Evolutionary conservation across 2,329 filamentous ascomycete genomes (phyloP).

Genomic region (Aspergillus fijiensis): DNA sequence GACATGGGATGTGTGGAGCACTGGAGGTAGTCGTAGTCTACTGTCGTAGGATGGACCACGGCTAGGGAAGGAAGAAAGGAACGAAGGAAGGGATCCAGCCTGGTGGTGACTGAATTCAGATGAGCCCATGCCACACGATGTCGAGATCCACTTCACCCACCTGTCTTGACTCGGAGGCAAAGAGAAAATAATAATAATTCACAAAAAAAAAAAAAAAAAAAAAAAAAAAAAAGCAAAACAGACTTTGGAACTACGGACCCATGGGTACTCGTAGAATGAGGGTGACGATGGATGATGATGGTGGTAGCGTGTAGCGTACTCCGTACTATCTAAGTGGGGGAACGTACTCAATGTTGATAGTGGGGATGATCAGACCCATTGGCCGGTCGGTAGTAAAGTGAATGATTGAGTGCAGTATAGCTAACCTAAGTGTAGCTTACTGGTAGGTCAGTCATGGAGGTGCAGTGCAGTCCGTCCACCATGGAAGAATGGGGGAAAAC

Average conservation of each 20-base stretch:
- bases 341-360: constrained; percentile 13
- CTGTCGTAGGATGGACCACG: constrained; percentile 7
- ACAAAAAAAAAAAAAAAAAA: no score
- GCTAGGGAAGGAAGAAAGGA: constrained; percentile 11
- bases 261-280: background rate
- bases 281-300: constrained; percentile 6
- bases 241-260: constrained; percentile 7
- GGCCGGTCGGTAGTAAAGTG: constrained; percentile 6
- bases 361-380: constrained; percentile 21
- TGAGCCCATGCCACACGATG: constrained; percentile 19
- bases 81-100: constrained; percentile 13
- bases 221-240: no score
- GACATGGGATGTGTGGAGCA: constrained; percentile 13
- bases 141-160: constrained; percentile 14
- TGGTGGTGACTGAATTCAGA: constrained; percentile 20
- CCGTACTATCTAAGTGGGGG: background rate
- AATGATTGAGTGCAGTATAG: no score
- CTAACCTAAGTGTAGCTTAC: no score
- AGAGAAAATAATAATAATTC: background rate
- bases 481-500: background rate
- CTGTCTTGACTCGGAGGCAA: constrained; percentile 12
- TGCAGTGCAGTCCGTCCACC: no score
- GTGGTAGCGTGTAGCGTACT: background rate
- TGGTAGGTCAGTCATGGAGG: no score
- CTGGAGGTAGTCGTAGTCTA: constrained; percentile 3